These are phyloP conservation scores for Lachnellula hyalina DNA, from an alignment of 2,329 filamentous ascomycete genomes.

Conservation along the genomic window DNA sequence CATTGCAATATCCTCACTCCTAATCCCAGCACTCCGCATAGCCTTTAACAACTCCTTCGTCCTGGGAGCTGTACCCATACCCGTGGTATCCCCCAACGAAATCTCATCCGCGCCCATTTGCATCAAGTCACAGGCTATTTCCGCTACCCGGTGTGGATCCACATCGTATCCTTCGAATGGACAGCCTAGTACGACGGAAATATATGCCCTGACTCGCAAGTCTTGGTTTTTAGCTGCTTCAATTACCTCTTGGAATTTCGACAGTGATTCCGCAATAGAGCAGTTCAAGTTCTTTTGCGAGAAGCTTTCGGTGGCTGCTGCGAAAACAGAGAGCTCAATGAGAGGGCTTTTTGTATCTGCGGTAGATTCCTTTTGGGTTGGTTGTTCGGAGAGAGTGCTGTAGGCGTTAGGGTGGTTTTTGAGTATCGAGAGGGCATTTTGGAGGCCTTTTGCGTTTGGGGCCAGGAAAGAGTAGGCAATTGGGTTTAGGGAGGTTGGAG, in stretches of 20 bases:
- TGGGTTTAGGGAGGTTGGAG: conserved; percentile 47
- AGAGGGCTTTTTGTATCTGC: conserved; percentile 33
- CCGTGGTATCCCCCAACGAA: conserved; percentile 83
- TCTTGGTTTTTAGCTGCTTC: conserved; percentile 57
- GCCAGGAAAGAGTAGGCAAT: conserved; percentile 77
- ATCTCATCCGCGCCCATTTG: conserved; percentile 91
- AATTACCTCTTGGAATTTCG: conserved; percentile 66
- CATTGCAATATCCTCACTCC: conserved; percentile 66
- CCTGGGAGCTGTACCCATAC: conserved; percentile 76
- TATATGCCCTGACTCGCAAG: conserved; percentile 69
- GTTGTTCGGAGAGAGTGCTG: conserved; percentile 40
- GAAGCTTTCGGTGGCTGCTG: conserved; percentile 76
- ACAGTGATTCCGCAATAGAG: conserved; percentile 67
- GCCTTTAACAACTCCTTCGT: conserved; percentile 61
- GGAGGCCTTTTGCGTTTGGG: conserved; percentile 69
- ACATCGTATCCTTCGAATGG: conserved; percentile 67
- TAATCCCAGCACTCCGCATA: conserved; percentile 60
- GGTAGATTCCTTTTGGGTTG: conserved; percentile 3
- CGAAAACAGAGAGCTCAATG: conserved; percentile 74
- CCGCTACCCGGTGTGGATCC: conserved; percentile 56
- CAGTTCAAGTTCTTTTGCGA: conserved; percentile 79
- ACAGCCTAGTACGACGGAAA: conserved; percentile 76
- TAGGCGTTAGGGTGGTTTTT: conserved; percentile 48
- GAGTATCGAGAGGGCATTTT: conserved; percentile 54
- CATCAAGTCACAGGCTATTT: conserved; percentile 64